A percentile compares a stretch with the other conserved stretches of the same genome.
Conservation (phyloP, 2,329 filamentous ascomycete genomes). For the Cordyceps farinosa region DNA sequence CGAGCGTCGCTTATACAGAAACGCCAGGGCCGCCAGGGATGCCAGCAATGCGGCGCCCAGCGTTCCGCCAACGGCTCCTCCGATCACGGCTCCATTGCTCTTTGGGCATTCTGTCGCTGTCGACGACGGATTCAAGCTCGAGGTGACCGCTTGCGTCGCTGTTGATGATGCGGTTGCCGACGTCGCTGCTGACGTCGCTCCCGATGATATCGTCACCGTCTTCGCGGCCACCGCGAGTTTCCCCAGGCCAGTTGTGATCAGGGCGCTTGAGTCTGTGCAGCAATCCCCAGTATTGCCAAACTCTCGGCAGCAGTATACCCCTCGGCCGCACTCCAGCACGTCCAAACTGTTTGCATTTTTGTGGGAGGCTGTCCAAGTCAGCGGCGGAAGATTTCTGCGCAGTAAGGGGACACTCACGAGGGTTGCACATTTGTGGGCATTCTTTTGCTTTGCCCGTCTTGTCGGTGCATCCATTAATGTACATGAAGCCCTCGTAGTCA, state of each 20-base stretch:
- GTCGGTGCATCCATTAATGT: constrained; percentile 24
- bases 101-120: constrained; percentile 19
- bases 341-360: constrained; percentile 3
- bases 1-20: constrained; percentile 17
- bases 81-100: constrained; percentile 23
- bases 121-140: background rate
- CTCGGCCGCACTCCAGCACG: constrained; percentile 22
- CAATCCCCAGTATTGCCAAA: constrained; percentile 18
- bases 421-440: constrained; percentile 22
- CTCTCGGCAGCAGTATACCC: constrained; percentile 23
- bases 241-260: constrained; percentile 17
- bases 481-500: constrained; percentile 21
- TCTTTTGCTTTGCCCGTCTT: constrained; percentile 16
- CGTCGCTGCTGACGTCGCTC: background rate
- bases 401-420: constrained; percentile 16
- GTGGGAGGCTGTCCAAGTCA: background rate
- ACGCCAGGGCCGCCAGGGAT: constrained; percentile 21
- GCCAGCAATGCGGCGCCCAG: constrained; percentile 24
- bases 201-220: constrained; percentile 6
- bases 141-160: background rate
- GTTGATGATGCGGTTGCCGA: background rate
- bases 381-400: background rate
- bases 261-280: constrained; percentile 17
- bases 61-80: constrained; percentile 23
- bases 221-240: constrained; percentile 15